Conservation (phyloP, 1,139 yeast species). For the Magnusiomyces tetraspermus region DNA sequence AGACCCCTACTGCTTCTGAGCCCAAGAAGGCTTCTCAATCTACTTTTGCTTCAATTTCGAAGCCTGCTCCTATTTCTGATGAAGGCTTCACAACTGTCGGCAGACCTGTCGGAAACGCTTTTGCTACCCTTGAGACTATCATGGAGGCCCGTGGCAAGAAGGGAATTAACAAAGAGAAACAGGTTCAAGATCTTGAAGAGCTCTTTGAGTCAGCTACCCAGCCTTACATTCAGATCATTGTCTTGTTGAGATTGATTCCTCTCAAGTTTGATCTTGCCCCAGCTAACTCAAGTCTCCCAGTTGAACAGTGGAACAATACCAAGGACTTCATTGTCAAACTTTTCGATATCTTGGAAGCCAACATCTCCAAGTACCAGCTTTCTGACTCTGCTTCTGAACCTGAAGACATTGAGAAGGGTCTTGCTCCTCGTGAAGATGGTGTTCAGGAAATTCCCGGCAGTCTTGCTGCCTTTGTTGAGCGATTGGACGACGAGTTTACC, state of each 20-base stretch:
- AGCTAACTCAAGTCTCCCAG: conserved; percentile 62
- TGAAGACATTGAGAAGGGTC: conserved; percentile 61
- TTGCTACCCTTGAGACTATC: conserved; percentile 63
- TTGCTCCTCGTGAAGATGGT: conserved; percentile 69
- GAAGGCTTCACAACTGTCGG: conserved; percentile 37
- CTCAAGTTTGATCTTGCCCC: conserved; percentile 71
- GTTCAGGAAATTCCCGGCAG: conserved; percentile 74
- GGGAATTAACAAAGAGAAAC: conserved; percentile 78
- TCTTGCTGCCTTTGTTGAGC: conserved; percentile 75
- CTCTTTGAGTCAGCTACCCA: conserved; percentile 45
- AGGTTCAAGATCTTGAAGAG: conserved; percentile 60
- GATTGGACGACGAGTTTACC: conserved; percentile 90
- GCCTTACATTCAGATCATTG: conserved; percentile 67
- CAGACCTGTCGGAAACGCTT: conserved; percentile 38
- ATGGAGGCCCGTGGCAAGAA: conserved; percentile 93
- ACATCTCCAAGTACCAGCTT: conserved; percentile 52
- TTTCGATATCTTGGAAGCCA: conserved; percentile 58
- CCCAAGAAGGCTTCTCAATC: conserved; percentile 16
- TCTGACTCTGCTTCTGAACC: conserved; percentile 67
- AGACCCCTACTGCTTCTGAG: conserved; percentile 40
- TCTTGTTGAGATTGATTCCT: conserved; percentile 76
- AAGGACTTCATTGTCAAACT: conserved; percentile 53
- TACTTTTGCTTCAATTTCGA: conserved; percentile 6
- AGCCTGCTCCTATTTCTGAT: conserved; percentile 19
- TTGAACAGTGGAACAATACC: conserved; percentile 71